phyloP scores from a whole-genome alignment of 2,329 filamentous ascomycete species.

The Bipolaris oryzae region DNA sequence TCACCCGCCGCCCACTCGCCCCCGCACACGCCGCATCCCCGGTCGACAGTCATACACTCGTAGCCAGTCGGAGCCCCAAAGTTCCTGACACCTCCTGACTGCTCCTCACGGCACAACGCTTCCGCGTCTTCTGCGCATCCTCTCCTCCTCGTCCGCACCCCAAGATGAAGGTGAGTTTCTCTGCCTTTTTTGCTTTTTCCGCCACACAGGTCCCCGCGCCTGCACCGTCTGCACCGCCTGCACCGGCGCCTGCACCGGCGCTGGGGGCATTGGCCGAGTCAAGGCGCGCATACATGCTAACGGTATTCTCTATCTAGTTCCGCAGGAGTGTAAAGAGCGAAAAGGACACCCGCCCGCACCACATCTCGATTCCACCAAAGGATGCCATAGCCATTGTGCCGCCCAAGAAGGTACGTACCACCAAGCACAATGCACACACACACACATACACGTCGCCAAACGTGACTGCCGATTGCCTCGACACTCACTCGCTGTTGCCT shows the following conservation, averaged over 20 bases:
- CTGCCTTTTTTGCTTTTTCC: constrained; percentile 10
- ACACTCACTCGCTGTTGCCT: not conserved
- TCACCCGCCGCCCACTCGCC: constrained; percentile 14
- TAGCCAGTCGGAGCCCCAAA: not conserved
- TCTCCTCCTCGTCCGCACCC: constrained; percentile 11
- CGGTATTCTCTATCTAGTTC: constrained; percentile 56
- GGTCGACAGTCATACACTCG: constrained; percentile 6
- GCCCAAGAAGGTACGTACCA: constrained; percentile 77
- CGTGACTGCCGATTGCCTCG: not conserved
- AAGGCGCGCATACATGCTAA: constrained; percentile 34
- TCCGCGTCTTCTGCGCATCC: constrained; percentile 19
- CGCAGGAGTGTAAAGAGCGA: constrained; percentile 90
- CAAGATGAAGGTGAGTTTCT: constrained; percentile 27
- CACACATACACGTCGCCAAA: not conserved
- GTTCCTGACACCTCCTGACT: constrained; percentile 12
- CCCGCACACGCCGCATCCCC: constrained; percentile 18
- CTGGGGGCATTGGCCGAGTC: constrained; percentile 20
- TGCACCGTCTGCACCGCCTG: constrained; percentile 4
- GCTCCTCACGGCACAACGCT: constrained; percentile 10
- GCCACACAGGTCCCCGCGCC: constrained; percentile 8
- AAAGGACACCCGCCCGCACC: constrained; percentile 73
- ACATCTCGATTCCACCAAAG: constrained; percentile 81
- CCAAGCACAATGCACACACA: not conserved
- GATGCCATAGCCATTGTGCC: constrained; percentile 87
- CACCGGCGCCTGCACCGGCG: constrained; percentile 11